phyloP scores from a whole-genome alignment of 78 protist genomes.

The Dictyostelium purpureum region DNA sequence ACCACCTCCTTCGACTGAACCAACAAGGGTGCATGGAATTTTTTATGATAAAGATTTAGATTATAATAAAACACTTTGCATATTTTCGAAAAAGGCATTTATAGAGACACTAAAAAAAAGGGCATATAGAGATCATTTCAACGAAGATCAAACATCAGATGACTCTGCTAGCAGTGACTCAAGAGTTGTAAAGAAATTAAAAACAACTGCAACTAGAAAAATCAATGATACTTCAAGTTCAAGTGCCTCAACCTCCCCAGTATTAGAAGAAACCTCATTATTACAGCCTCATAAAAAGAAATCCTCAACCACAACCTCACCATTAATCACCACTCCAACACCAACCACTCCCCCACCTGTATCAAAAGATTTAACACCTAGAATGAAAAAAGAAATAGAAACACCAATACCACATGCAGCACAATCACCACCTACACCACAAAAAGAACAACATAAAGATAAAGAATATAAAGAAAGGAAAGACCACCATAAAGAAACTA shows the following conservation, averaged over 20 bases:
- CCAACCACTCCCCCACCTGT: background rate
- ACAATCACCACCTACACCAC: background rate
- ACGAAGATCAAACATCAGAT: background rate
- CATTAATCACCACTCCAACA: background rate
- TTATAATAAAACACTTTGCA: background rate
- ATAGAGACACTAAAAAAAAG: background rate
- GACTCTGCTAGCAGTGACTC: background rate
- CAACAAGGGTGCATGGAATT: slow-evolving; percentile 1
- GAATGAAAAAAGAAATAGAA: background rate
- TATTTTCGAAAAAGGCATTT: background rate
- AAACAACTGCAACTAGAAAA: background rate
- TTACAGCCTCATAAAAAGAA: background rate
- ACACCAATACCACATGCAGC: background rate
- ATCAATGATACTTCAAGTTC: background rate
- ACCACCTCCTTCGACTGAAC: background rate
- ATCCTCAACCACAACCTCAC: background rate
- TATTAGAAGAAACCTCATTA: background rate
- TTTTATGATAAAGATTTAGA: slow-evolving; percentile 29
- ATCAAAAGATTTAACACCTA: background rate
- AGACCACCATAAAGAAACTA: too few species aligned
- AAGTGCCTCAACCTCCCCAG: background rate
- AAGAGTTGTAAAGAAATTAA: background rate
- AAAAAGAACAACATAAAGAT: background rate
- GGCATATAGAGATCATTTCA: background rate
- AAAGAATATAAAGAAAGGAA: background rate